Evolutionary conservation across 305 asterid genomes (phyloP), one percentile per base, ranked within the genome.

Genomic region (Fraxinus paxiana): DNA sequence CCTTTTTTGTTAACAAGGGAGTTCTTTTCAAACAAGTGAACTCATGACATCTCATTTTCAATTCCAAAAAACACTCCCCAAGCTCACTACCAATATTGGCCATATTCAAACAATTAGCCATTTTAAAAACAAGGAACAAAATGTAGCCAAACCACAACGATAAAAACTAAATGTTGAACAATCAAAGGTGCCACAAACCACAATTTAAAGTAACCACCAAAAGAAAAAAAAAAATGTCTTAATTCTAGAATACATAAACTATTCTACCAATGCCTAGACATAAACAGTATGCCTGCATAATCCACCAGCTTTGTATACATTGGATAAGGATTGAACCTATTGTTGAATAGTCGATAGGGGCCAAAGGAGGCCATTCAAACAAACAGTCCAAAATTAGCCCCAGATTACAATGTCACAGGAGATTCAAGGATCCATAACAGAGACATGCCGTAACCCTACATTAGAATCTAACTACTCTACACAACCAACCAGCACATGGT

Each of bases 391-490:
- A 82, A 61, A 34, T 46, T 79, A 56, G 75, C 20, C 51, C 34
- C 33, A 34, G 83, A 86, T 83, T 83, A 84, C 88, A 84, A 71
- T 80, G 85, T 75, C 90, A 71, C 71, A 84, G 18, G 3, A 69
- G 74, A 69, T 13, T 69, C 38, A 30, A 69, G 30, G 38, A 69
- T 69, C 73, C 22, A 13, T 30, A 12, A 9, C 37, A 69, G 41
- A 28, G 22, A 69, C 38, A 69, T 67, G 65, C 78, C 78, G 86
- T 82, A 85, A 75, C 79, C 86, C 91, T 86, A 87, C 80, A 84
- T 87, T 82, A 90, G 86, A 85, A 83, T 86, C 89, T 89, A 87
- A 87, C 77, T 79, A 89, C 87, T 85, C 92, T 87, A 90, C 89
- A 89, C 89, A 89, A 73, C 65, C 65, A 54, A 54, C 90, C 91